These are phyloP conservation scores for Yamagishiella unicocca DNA, from an alignment of 139 green algal genomes.

Conservation along the genomic window DNA sequence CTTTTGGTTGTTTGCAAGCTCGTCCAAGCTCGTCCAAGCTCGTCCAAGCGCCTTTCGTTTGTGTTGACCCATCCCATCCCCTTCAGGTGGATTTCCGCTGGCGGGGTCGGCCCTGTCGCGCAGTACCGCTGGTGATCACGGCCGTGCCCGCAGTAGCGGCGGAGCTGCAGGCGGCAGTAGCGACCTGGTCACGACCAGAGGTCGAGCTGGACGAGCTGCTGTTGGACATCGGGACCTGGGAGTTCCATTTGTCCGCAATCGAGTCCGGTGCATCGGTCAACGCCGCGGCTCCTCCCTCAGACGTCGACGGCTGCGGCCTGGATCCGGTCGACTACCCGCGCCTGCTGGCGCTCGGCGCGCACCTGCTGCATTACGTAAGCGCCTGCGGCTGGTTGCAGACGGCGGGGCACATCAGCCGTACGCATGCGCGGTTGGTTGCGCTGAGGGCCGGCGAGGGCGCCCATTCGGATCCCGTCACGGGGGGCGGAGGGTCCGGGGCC, in stretches of 20 bases:
- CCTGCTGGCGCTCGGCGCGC: background rate
- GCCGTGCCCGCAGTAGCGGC: background rate
- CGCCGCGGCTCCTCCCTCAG: too few species aligned
- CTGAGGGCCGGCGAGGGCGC: too few species aligned
- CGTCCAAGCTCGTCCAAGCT: background rate
- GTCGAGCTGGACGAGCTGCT: slow-evolving; percentile 46
- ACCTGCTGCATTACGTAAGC: slow-evolving; percentile 2
- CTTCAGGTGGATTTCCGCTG: slow-evolving; percentile 38
- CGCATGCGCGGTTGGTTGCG: too few species aligned
- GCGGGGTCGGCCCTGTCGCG: background rate
- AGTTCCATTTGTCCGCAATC: background rate
- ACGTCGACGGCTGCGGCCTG: too few species aligned
- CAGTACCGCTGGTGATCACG: slow-evolving; percentile 10
- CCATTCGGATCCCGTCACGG: too few species aligned
- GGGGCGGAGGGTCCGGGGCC: too few species aligned
- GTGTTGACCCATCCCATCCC: too few species aligned
- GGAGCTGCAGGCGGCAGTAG: slow-evolving; percentile 3
- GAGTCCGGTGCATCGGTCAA: too few species aligned
- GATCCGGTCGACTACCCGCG: too few species aligned
- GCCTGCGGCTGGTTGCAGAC: slow-evolving; percentile 1
- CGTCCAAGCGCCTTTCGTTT: background rate
- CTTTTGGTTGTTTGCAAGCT: too few species aligned
- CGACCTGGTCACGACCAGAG: background rate
- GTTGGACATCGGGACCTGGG: slow-evolving; percentile 19
- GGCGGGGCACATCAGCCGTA: background rate